Conservation (phyloP, 1,284 basidiomycete genomes). For the Puccinia horiana region DNA sequence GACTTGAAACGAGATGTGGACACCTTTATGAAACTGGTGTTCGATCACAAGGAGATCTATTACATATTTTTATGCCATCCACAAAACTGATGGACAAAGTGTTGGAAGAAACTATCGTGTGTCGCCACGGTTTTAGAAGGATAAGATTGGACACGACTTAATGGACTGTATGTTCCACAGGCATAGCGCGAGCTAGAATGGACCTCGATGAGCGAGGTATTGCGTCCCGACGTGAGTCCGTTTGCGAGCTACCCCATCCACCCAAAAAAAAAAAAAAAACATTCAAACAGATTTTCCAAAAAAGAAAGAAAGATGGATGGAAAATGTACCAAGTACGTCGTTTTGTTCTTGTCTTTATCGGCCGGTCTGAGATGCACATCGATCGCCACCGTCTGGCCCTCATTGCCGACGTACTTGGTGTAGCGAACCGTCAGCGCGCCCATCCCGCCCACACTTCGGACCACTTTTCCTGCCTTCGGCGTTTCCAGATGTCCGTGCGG, state of each 20-base stretch:
- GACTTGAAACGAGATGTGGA: slow-evolving; percentile 33
- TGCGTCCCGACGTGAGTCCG: slow-evolving; percentile 18
- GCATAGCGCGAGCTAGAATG: slow-evolving; percentile 26
- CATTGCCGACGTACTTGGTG: slow-evolving; percentile 23
- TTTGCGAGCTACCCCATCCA: slow-evolving; percentile 4
- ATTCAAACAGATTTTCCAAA: not conserved
- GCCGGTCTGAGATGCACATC: slow-evolving; percentile 20
- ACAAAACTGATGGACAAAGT: not conserved
- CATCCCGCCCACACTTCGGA: slow-evolving; percentile 24
- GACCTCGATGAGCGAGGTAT: not conserved
- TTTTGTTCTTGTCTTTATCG: not conserved
- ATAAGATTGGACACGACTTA: not conserved
- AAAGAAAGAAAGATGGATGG: too few species aligned
- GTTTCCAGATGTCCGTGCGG: slow-evolving; percentile 5
- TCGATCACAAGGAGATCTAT: slow-evolving; percentile 31
- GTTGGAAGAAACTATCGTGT: too few species aligned
- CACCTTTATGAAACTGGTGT: slow-evolving; percentile 41
- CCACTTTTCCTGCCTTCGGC: slow-evolving; percentile 22
- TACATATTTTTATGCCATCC: not conserved
- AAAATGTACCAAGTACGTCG: slow-evolving; percentile 2
- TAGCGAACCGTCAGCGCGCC: slow-evolving; percentile 1
- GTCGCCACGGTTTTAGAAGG: too few species aligned
- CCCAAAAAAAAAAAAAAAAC: not conserved
- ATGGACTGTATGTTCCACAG: slow-evolving; percentile 37
- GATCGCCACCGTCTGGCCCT: slow-evolving; percentile 23